Conservation (phyloP, 345 rosid species). For the Cardiospermum halicacabum region DNA sequence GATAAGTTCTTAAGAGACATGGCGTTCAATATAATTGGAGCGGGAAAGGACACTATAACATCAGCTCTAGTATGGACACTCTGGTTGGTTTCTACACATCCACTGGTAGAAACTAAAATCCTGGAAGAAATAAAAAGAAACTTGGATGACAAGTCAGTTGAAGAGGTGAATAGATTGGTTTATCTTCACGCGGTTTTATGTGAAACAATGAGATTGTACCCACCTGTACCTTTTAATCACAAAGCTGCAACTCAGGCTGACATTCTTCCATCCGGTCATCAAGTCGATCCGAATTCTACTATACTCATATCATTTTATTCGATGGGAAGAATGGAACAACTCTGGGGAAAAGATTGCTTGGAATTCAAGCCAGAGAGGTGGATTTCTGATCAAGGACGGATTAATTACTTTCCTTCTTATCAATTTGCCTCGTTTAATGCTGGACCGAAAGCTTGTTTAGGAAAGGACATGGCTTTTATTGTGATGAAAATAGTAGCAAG, state of each 20-base stretch:
- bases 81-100: conserved; percentile 35
- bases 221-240: conserved; percentile 20
- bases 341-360: conserved; percentile 27
- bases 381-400: conserved; percentile 21
- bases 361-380: conserved; percentile 32
- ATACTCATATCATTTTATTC: conserved; percentile 16
- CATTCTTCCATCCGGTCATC: conserved; percentile 27
- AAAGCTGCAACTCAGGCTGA: conserved; percentile 16
- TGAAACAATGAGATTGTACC: conserved; percentile 25
- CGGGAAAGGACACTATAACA: conserved; percentile 40
- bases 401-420: conserved; percentile 19
- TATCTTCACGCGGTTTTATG: conserved; percentile 25
- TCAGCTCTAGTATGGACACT: conserved; percentile 34
- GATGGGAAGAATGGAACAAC: conserved; percentile 20
- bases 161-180: conserved; percentile 12
- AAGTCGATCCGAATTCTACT: not conserved
- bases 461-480: conserved; percentile 16
- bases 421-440: conserved; percentile 16
- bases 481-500: conserved; percentile 15
- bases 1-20: conserved; percentile 19
- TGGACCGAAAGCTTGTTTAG: conserved; percentile 30
- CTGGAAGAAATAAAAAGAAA: conserved; percentile 23
- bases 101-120: conserved; percentile 22
- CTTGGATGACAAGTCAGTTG: not conserved
- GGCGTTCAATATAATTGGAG: conserved; percentile 25